Evolutionary conservation across 2,329 filamentous ascomycete species (phyloP), one percentile per base, ranked within the genome.

Genomic region (Stagonosporopsis cucurbitacearum): DNA sequence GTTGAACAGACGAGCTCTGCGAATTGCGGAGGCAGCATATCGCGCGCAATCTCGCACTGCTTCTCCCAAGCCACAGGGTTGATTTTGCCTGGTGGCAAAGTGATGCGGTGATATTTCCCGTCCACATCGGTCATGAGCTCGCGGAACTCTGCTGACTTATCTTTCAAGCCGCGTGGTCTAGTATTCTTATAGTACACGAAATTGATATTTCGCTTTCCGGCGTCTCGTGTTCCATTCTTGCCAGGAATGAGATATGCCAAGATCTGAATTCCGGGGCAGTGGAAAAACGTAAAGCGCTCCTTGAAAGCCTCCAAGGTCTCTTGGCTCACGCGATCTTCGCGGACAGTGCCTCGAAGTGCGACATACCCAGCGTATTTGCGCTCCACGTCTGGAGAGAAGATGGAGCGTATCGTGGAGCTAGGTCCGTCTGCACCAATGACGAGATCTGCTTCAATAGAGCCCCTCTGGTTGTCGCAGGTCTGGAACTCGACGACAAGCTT

Each of bases 181-280:
- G 77, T 71, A 58, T 81, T 79, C 48, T 67, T 74, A 66, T 82
- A 83, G 72, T 78, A 81, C 1, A 82, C 77, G 58, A 75, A 81
- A 54, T 82, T 82, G 58, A 82, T 70, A 3, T 80, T 73, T 11
- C 79, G 74, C 22, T 78, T 63, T 4, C 77, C 78, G 0, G 70
- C 64, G 28, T 70, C 65, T 5, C 79, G 68, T 1, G 68, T 71
- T 2, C 79, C 79, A 25, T 77, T 65, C 13, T 74, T 67, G 1
- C 77, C 76, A 0, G 80, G 80, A n/a, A 82, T 80, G 5, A 77
- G 64, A 58, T 81, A 81, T 12, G 72, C 75, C 1, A 79, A 66
- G 19, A 76, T 72, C 45, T 78, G 76, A 1, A 74, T 67, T 13
- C 75, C 76, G 8, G 57, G 44, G 0, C 66, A 49, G 46, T 78